Percentiles rank a stretch among this genome's conserved stretches.
These are phyloP conservation scores for Eucalyptus cloeziana DNA, from an alignment of 345 rosid genomes.

Conservation along the genomic window DNA sequence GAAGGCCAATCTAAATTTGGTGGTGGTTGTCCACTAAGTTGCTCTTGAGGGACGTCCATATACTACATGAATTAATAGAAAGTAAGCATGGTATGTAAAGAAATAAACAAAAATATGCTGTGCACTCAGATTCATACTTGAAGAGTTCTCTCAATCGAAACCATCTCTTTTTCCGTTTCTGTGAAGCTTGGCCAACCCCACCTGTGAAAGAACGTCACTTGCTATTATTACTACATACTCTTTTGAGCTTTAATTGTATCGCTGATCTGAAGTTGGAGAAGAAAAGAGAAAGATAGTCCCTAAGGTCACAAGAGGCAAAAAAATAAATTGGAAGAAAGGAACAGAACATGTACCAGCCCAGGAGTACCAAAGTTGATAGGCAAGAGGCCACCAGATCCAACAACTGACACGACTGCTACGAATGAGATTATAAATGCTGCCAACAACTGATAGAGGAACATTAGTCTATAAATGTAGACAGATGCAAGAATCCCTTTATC, in stretches of 20 bases:
- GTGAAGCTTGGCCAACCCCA: constrained; percentile 93
- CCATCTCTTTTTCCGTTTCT: constrained; percentile 97
- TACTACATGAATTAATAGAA: too few relatives aligned
- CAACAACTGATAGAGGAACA: constrained; percentile 36
- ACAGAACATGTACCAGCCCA: constrained; percentile 53
- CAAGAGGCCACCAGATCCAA: constrained; percentile 52
- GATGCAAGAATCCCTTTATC: background rate
- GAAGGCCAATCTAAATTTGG: too few relatives aligned
- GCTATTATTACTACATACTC: background rate
- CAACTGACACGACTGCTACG: constrained; percentile 66
- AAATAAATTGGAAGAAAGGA: background rate
- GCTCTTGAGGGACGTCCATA: too few relatives aligned
- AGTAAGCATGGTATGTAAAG: background rate
- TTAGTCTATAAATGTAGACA: background rate
- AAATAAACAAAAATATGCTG: background rate
- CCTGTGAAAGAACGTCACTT: constrained; percentile 16
- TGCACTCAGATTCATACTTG: constrained; percentile 30
- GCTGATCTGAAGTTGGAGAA: background rate
- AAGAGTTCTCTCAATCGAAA: constrained; percentile 66
- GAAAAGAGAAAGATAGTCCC: background rate
- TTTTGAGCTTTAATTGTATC: background rate
- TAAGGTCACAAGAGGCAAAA: background rate
- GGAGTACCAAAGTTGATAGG: constrained; percentile 76
- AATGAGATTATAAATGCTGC: constrained; percentile 68
- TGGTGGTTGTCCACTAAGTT: too few relatives aligned